Evolutionary conservation across 257 asterid species (phyloP), one percentile per base, ranked within the genome.

Genomic region (Cinchona pubescens): DNA sequence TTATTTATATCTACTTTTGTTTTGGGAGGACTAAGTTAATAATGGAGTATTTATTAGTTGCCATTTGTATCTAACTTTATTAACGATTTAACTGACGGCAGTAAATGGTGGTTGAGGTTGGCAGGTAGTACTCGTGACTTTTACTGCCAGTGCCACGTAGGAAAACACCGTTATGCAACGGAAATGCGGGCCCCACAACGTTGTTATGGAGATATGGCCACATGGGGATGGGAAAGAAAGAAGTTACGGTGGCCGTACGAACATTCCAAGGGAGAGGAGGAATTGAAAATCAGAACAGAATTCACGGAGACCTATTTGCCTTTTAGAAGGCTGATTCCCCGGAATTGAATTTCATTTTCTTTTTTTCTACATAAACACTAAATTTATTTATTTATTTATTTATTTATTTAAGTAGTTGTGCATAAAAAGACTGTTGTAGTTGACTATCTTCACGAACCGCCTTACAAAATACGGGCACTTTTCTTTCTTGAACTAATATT

Each of bases 291-390:
- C 0, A 48, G 48, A 68, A 85, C 94, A 80, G 79, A 78, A 76
- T 80, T 88, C 86, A 84, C 90, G 90, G 87, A 78, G 60, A 80
- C 82, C 82, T 79, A 87, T 30, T 60, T 4, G 32, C 38, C 53
- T 29, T 35, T 69, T 42, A 16, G 27, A 23, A 30, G 75, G 77
- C 77, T 51, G 74, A 78, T 90, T 86, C 85, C 80, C 46, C 87
- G 84, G 85, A 75, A 83, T 84, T 66, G 71, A 6, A 1, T 46
- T n/a, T 49, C 42, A 15, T 60, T 73, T 12, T 43, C 27, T 60
- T 43, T 25, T n/a, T 13, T 40, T 42, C 9, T 40, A 40, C 45
- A 5, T 40, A 40, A 2, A 2, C 45, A 40, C 8, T 1, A 0
- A 40, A 40, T 40, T 40, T n/a, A n/a, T n/a, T n/a, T n/a, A n/a